phyloP scores from a whole-genome alignment of 306 rosid species.

The Cucurbita argyrosperma region DNA sequence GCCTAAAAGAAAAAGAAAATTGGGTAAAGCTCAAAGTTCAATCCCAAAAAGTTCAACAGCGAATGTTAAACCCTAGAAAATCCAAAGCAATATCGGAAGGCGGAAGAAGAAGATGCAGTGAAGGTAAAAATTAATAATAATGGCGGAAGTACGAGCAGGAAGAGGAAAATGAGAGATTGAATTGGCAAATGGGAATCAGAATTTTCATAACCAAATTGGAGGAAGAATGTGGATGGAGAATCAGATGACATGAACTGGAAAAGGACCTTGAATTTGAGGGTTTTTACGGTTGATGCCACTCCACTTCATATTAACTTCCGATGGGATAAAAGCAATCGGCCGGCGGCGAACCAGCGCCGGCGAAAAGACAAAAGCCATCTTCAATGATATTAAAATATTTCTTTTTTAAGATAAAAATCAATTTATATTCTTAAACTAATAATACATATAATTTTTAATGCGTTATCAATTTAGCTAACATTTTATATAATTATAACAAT shows the following conservation, averaged over 20 bases:
- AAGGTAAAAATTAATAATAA: neutral
- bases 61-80: neutral
- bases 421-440: too few species aligned
- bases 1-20: neutral
- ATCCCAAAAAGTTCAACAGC: neutral
- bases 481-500: too few species aligned
- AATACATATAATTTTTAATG: too few species aligned
- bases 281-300: conserved; percentile 6
- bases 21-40: neutral
- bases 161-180: neutral
- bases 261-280: neutral
- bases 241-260: neutral
- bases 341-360: neutral
- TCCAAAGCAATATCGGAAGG: neutral
- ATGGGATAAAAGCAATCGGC: neutral
- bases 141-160: neutral
- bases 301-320: neutral
- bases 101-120: neutral
- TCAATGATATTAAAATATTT: too few species aligned
- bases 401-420: too few species aligned
- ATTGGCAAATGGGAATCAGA: neutral
- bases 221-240: neutral
- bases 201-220: neutral
- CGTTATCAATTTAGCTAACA: too few species aligned
- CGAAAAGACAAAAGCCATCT: neutral